Evolutionary conservation across 169 alveolate species (phyloP), one percentile per base, ranked within the genome.

Genomic region (Plasmodium fragile): DNA sequence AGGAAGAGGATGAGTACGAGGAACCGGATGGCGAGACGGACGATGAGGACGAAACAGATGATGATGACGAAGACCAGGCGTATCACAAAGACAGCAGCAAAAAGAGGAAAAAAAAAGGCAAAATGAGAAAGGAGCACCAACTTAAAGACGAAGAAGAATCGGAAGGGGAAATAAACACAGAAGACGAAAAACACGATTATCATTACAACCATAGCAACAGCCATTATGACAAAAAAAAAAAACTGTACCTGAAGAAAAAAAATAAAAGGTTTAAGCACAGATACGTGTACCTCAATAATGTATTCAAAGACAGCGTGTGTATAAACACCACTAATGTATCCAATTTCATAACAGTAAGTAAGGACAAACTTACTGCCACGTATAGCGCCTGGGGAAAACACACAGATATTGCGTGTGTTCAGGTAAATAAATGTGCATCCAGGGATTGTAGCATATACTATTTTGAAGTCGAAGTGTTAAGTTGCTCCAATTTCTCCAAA

Each of bases 391-490:
- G 93, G 93, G 83, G 92, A 36, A 81, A 87, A n/a, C 92, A 93
- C 49, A 94, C 83, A 7, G 85, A 78, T 34, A 70, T 94, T 71
- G 94, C 97, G 96, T 92, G 96, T 6, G 97, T 97, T 10, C 98
- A 96, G 84, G 87, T 97, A 13, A 94, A 97, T 45, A 70, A 65
- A 30, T 92, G 96, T 55, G 97, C 96, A 4, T 97, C 97, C 3
- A 92, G 96, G 36, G 94, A 92, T 34, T 95, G 98, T 78, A 94
- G 96, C 16, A 73, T 96, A 36, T 96, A 96, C 73, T 97, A 97
- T 80, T 97, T 91, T 72, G 98, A 97, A 81, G 97, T 95, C 0
- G 94, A 93, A 49, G 65, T 97, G 13, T 36, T 97, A 52, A 81
- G 92, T 16, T 85, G 95, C 65, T 93, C 93, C 32, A 83, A 92